A percentile compares a stretch with the other conserved stretches of the same genome.
Evolutionary conservation across 805 yeast genomes (phyloP).

Genomic region (Sugiyamaella boreocaroliniensis): DNA sequence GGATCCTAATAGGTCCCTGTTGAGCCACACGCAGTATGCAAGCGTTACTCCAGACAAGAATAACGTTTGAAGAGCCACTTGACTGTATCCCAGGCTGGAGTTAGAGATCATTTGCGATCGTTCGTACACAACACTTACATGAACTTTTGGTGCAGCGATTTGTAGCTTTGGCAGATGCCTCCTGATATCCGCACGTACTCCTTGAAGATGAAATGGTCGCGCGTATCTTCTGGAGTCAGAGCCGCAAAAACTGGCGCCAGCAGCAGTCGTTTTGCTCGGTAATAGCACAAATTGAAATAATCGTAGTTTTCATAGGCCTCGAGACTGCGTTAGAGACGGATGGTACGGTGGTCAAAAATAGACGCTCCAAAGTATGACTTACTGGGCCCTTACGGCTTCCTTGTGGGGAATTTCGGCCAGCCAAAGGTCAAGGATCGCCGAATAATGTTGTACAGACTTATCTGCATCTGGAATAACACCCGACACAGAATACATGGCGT

Average conservation of each 20-base stretch:
- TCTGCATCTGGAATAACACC: not conserved
- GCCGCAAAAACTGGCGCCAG: slow-evolving; percentile 9
- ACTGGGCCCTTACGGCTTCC: not conserved
- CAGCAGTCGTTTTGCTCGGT: slow-evolving; percentile 11
- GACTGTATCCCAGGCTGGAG: slow-evolving; percentile 4
- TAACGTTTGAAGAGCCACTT: slow-evolving; percentile 8
- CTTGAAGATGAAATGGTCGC: slow-evolving; percentile 2
- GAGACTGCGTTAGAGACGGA: not conserved
- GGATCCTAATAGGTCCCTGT: slow-evolving; percentile 4
- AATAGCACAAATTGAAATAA: slow-evolving; percentile 7
- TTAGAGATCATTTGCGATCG: not conserved
- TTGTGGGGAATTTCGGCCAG: slow-evolving; percentile 3
- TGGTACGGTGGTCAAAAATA: too few species aligned
- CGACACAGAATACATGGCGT: slow-evolving; percentile 6
- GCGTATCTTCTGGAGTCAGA: slow-evolving; percentile 1
- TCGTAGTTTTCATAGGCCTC: slow-evolving; percentile 8
- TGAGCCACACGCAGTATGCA: slow-evolving; percentile 10
- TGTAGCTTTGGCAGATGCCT: slow-evolving; percentile 10
- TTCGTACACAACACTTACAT: not conserved
- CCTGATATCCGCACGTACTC: slow-evolving; percentile 8
- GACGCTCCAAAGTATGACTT: too few species aligned
- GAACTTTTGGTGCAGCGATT: slow-evolving; percentile 3
- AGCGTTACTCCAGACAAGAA: slow-evolving; percentile 10
- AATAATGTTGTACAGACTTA: slow-evolving; percentile 1
- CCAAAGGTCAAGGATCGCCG: slow-evolving; percentile 9